Conservation (phyloP, 2,329 filamentous ascomycete species). For the Amylocarpus encephaloides region DNA sequence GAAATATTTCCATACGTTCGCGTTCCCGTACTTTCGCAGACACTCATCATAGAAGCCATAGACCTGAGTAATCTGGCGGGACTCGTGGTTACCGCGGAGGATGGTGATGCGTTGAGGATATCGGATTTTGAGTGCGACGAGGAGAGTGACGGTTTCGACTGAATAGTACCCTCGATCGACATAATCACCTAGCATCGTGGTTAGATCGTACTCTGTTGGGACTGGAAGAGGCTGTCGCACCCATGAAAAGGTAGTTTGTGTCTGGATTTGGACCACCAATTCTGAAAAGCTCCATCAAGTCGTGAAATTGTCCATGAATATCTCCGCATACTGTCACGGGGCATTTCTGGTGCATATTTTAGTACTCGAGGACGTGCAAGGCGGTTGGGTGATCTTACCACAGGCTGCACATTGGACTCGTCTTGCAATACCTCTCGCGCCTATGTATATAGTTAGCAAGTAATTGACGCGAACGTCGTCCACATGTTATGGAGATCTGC, state of each 20-base stretch:
- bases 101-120: conserved; percentile 98
- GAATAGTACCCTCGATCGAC: conserved; percentile 99
- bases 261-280: conserved; percentile 97
- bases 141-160: conserved; percentile 92
- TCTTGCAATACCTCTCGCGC: conserved; percentile 94
- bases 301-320: conserved; percentile 98
- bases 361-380: conserved; percentile 23
- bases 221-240: conserved; percentile 44
- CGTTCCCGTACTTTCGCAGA: conserved; percentile 96
- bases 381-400: conserved; percentile 54
- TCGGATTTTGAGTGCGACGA: conserved; percentile 95
- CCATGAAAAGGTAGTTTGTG: conserved; percentile 99
- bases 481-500: conserved; percentile 12
- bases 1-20: conserved; percentile 99
- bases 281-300: conserved; percentile 99
- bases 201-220: conserved; percentile 14
- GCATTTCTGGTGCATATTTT: conserved; percentile 64
- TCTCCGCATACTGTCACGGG: conserved; percentile 98
- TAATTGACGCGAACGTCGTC: neutral
- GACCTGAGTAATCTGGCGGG: conserved; percentile 96
- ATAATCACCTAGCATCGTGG: conserved; percentile 67
- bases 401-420: conserved; percentile 97
- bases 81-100: conserved; percentile 97
- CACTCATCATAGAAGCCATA: conserved; percentile 99
- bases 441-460: conserved; percentile 40